phyloP scores from a whole-genome alignment of 345 rosid species.

The Cardamine chenopodiifolia region DNA sequence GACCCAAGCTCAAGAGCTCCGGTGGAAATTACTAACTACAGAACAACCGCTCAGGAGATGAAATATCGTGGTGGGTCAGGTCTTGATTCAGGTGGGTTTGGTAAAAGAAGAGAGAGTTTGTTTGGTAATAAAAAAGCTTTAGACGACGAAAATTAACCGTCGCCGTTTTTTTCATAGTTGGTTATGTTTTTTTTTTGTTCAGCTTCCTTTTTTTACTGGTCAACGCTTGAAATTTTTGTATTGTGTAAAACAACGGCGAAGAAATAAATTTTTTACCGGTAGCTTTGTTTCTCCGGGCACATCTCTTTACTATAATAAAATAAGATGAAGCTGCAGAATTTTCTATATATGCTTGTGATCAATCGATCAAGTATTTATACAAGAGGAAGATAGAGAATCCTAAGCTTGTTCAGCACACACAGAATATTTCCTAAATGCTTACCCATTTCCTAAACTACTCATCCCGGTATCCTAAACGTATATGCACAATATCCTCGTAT shows the following conservation, averaged over 20 bases:
- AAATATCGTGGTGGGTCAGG: conserved; percentile 60
- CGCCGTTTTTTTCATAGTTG: not conserved
- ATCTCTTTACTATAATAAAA: not conserved
- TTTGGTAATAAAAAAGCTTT: conserved; percentile 60
- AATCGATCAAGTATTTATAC: too few relatives aligned
- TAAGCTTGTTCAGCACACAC: too few relatives aligned
- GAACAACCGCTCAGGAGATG: conserved; percentile 58
- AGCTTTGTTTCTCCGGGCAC: conserved; percentile 10
- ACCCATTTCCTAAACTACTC: too few relatives aligned
- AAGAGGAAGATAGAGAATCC: too few relatives aligned
- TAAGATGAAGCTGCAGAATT: too few relatives aligned
- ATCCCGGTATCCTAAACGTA: too few relatives aligned
- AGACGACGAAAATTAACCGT: conserved; percentile 52
- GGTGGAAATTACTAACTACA: conserved; percentile 57
- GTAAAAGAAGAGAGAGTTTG: conserved; percentile 67
- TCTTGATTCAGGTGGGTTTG: conserved; percentile 59
- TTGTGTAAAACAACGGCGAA: conserved; percentile 26
- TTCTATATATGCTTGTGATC: too few relatives aligned
- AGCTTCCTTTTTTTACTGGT: conserved; percentile 11
- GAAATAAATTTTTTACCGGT: conserved; percentile 2
- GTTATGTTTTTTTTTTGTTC: conserved; percentile 6
- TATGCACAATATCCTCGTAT: too few relatives aligned
- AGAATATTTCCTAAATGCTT: too few relatives aligned
- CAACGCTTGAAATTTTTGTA: conserved; percentile 22
- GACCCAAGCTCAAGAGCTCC: conserved; percentile 61